These are phyloP conservation scores for Lycium barbarum DNA, from an alignment of 257 asterid genomes.

Conservation along the genomic window DNA sequence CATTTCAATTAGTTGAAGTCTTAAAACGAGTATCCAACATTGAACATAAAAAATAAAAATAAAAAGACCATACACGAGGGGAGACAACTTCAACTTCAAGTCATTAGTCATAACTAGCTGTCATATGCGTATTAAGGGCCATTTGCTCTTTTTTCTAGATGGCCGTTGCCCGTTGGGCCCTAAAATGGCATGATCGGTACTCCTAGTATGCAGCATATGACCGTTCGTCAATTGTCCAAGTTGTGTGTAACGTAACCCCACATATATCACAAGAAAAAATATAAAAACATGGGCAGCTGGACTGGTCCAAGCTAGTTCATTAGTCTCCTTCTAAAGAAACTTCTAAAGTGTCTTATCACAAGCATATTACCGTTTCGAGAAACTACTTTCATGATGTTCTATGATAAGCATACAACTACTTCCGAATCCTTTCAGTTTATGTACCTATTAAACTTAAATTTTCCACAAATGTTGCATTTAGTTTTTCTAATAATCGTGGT, in stretches of 20 bases:
- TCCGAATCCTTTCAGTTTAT: too few species aligned
- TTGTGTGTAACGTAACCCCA: background rate
- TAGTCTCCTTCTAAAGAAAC: slow-evolving; percentile 12
- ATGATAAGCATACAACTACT: too few species aligned
- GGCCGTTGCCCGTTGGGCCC: slow-evolving; percentile 20
- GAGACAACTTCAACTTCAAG: background rate
- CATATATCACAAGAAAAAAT: background rate
- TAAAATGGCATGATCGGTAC: background rate
- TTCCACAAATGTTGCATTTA: too few species aligned
- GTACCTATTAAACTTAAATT: too few species aligned
- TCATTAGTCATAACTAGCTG: background rate
- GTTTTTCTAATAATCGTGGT: too few species aligned
- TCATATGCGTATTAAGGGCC: background rate
- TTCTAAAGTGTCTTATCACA: background rate
- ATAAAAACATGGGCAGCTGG: background rate
- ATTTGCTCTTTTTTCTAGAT: background rate
- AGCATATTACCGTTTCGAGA: slow-evolving; percentile 19
- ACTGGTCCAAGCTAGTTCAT: background rate
- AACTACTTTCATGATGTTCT: background rate
- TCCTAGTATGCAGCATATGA: background rate
- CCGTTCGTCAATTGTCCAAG: background rate
- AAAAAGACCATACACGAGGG: background rate
- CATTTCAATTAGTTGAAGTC: too few species aligned
- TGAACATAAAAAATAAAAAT: too few species aligned
- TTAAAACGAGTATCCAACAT: too few species aligned